Conservation (phyloP, 345 rosid genomes). For the Sisymbrium irio region DNA sequence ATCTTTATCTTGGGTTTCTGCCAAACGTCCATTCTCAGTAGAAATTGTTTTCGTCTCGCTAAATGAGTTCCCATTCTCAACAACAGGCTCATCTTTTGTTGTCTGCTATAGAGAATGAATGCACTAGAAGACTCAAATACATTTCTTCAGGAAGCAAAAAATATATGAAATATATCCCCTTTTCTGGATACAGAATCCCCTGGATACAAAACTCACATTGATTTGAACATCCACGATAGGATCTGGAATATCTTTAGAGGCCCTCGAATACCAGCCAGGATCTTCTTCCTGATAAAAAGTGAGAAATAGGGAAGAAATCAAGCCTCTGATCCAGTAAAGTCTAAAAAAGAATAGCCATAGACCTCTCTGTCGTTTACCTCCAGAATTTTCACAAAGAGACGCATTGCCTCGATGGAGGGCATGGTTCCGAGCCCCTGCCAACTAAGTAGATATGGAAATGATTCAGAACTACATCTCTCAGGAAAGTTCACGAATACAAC, state of each 20-base stretch:
- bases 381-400: constrained; percentile 95
- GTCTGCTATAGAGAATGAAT: constrained; percentile 44
- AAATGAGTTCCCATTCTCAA: constrained; percentile 60
- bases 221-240: constrained; percentile 64
- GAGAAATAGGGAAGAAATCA: constrained; percentile 19
- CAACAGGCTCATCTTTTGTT: constrained; percentile 50
- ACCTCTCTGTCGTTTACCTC: constrained; percentile 55
- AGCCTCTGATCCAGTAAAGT: not conserved
- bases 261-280: constrained; percentile 95
- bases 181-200: not conserved
- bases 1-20: constrained; percentile 89
- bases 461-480: constrained; percentile 21
- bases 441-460: constrained; percentile 46
- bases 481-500: not conserved
- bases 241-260: constrained; percentile 63
- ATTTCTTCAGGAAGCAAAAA: not conserved
- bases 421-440: constrained; percentile 96
- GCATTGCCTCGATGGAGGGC: constrained; percentile 97
- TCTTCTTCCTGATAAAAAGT: constrained; percentile 76
- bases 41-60: constrained; percentile 69
- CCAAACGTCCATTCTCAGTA: constrained; percentile 57
- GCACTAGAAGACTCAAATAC: constrained; percentile 19
- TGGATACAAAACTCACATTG: constrained; percentile 56
- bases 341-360: constrained; percentile 11
- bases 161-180: constrained; percentile 2